Conservation (phyloP, 768 basidiomycete genomes). For the Rhizopogon vesiculosus region DNA sequence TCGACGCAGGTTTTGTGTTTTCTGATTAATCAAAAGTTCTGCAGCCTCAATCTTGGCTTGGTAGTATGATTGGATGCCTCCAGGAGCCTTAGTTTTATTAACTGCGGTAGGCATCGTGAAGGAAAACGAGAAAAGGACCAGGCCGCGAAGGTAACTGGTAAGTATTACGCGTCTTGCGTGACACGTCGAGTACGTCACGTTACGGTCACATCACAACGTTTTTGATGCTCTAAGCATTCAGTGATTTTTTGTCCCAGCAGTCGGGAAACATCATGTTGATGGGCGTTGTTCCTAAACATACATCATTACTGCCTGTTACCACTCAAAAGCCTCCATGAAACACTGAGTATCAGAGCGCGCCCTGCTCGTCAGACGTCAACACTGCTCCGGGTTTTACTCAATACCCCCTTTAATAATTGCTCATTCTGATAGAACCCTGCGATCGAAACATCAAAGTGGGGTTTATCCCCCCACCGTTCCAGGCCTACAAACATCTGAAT, state of each 20-base stretch:
- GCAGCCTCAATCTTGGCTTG: constrained; percentile 94
- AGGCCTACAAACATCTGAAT: not conserved
- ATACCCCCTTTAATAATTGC: not conserved
- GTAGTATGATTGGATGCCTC: constrained; percentile 85
- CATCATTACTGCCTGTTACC: not conserved
- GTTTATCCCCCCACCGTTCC: no score
- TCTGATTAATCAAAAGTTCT: constrained; percentile 90
- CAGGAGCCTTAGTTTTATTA: constrained; percentile 38
- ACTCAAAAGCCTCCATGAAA: not conserved
- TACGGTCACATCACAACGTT: not conserved
- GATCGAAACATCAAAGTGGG: not conserved
- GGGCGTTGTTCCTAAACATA: not conserved
- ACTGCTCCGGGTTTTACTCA: no score
- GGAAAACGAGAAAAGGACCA: not conserved
- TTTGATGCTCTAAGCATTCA: not conserved
- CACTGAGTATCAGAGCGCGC: not conserved
- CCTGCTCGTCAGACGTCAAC: not conserved
- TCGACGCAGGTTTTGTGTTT: constrained; percentile 92
- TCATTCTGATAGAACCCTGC: not conserved
- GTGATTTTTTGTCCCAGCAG: not conserved
- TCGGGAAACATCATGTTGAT: not conserved
- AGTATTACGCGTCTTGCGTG: constrained; percentile 1
- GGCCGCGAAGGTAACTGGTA: not conserved
- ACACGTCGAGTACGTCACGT: not conserved
- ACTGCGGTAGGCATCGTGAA: constrained; percentile 34